Base-by-base conservation (phyloP, 306 rosid species). In the Hylodesmum podocarpum region DNA sequence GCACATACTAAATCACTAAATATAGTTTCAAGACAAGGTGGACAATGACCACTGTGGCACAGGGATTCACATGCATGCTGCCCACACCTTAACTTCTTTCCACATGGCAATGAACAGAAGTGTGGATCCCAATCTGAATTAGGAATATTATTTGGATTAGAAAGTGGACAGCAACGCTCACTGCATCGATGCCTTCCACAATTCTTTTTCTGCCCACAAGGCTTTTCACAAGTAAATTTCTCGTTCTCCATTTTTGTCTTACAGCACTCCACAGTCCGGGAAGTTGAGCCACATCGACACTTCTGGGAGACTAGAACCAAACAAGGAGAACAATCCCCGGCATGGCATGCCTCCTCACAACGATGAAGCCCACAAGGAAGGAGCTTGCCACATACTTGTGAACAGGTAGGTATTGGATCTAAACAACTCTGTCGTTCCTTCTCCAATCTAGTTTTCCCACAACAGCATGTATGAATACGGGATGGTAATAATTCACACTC, bases 181-280 rank as follows among this genome's bases (percentile, higher is more conserved):
- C 85, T 93, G 44, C 98, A 93, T 40, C 96, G 89, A 64, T 93
- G 98, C 84, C 96, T 91, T 82, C 98, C 98, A 82, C 97, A 93
- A 74, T 79, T 93, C 88, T 87, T 93, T 84, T 93, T 91, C 83
- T 53, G 77, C 50, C 94, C 97, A 81, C 98, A 93, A 67, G 92
- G 85, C 84, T 79, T 91, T 64, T 91, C 96, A 75, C 98, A 93
- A 71, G 86, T 88, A 69, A 88, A 93, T 29, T 81, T 80, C 57
- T 80, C 91, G 37, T 47, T 57, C 80, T 84, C 87, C 61, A 36
- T 66, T 21, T 70, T 82, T 41, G 97, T 86, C 76, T 86, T 89
- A 12, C 55, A 88, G 80, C 98, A 93, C 81, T 91, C 96, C 87
- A 88, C 94, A 21, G 73, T 73, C 57, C 87, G 84, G 47, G 94